Evolutionary conservation across 352 stramenopile species (phyloP).

Genomic region (Phytophthora fragariaefolia): DNA sequence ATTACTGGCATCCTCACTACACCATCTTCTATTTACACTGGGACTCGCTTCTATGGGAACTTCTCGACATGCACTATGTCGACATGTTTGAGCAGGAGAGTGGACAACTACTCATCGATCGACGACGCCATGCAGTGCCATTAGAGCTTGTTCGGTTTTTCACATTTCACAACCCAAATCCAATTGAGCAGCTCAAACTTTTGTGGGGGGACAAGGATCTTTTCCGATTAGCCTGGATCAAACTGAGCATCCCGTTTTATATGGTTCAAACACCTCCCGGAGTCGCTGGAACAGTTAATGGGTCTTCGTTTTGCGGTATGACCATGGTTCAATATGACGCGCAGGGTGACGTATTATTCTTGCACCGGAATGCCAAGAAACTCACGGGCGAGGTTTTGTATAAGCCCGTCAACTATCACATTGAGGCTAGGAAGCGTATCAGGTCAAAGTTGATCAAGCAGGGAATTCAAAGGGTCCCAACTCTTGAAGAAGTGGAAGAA

Average conservation of each 20-base stretch:
- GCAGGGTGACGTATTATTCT: conserved; percentile 45
- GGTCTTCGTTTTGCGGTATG: conserved; percentile 43
- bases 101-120: conserved; percentile 29
- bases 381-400: conserved; percentile 40
- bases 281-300: conserved; percentile 38
- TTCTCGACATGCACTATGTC: conserved; percentile 51
- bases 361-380: conserved; percentile 63
- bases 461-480: conserved; percentile 28
- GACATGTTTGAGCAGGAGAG: conserved; percentile 57
- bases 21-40: conserved; percentile 68
- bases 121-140: conserved; percentile 18
- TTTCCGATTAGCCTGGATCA: conserved; percentile 68
- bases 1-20: conserved; percentile 64
- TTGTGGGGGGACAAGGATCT: conserved; percentile 66
- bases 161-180: conserved; percentile 46
- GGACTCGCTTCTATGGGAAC: conserved; percentile 57
- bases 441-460: conserved; percentile 27
- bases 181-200: conserved; percentile 47
- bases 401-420: conserved; percentile 32
- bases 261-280: conserved; percentile 56
- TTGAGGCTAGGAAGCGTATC: conserved; percentile 26
- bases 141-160: conserved; percentile 44
- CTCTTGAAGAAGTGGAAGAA: conserved; percentile 21
- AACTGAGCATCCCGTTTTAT: conserved; percentile 47
- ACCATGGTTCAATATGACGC: conserved; percentile 45